Conservation (phyloP, 2,329 filamentous ascomycete genomes). For the Trematosphaeria pertusa region DNA sequence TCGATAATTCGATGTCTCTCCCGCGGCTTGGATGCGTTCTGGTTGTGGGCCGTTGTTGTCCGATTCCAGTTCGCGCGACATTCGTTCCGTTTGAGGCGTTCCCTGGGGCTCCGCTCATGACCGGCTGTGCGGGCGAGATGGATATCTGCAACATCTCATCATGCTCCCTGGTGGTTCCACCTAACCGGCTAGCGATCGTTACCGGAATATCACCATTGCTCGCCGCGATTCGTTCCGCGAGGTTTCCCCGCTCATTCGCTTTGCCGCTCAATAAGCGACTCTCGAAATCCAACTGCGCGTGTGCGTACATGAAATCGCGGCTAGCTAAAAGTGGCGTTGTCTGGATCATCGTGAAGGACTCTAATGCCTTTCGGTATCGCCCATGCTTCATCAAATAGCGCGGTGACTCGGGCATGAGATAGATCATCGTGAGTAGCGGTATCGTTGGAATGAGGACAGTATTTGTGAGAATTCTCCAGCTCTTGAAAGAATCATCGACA, state of each 20-base stretch:
- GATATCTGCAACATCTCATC: not conserved
- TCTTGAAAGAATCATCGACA: slow-evolving; percentile 1
- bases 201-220: slow-evolving; percentile 1
- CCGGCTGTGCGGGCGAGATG: slow-evolving; percentile 4
- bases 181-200: not conserved
- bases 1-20: slow-evolving; percentile 8
- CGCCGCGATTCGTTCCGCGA: slow-evolving; percentile 18
- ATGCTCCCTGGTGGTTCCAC: too few relatives aligned
- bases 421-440: slow-evolving; percentile 27
- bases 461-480: slow-evolving; percentile 29
- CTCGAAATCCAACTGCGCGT: slow-evolving; percentile 31
- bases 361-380: slow-evolving; percentile 22
- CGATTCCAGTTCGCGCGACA: slow-evolving; percentile 5
- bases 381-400: slow-evolving; percentile 33
- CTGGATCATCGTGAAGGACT: slow-evolving; percentile 26
- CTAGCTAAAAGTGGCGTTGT: slow-evolving; percentile 25
- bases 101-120: not conserved
- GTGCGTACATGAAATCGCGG: slow-evolving; percentile 31
- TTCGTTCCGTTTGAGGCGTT: not conserved
- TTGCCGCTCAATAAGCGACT: slow-evolving; percentile 21
- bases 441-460: slow-evolving; percentile 28
- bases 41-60: slow-evolving; percentile 10
- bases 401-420: slow-evolving; percentile 28
- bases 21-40: not conserved
- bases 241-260: slow-evolving; percentile 15